Evolutionary conservation across 805 yeast genomes (phyloP).

Genomic region (Saccharomycopsis sp.): DNA sequence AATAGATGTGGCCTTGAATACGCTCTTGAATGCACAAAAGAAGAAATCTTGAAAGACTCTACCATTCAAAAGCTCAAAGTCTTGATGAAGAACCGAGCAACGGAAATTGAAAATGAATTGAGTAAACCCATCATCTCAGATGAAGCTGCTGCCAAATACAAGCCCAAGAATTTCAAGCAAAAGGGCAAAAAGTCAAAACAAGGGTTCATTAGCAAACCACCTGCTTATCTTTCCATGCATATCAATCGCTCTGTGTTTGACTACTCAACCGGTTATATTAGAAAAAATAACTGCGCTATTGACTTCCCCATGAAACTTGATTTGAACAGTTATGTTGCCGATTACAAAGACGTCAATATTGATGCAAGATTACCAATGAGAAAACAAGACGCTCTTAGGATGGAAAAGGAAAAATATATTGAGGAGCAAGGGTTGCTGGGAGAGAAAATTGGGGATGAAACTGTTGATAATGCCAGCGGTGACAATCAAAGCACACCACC

Average conservation of each 20-base stretch:
- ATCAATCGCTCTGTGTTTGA: constrained; percentile 92
- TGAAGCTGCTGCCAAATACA: constrained; percentile 62
- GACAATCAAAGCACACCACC: not conserved
- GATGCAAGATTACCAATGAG: constrained; percentile 76
- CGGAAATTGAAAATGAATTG: constrained; percentile 44
- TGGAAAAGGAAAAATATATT: constrained; percentile 5
- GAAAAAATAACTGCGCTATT: constrained; percentile 80
- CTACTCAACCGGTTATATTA: constrained; percentile 69
- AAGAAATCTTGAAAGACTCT: constrained; percentile 29
- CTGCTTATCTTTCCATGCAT: constrained; percentile 75
- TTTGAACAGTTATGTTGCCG: constrained; percentile 60
- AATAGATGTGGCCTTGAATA: constrained; percentile 77
- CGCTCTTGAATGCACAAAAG: constrained; percentile 42
- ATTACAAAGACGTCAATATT: constrained; percentile 57
- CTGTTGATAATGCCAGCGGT: not conserved
- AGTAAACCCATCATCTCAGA: constrained; percentile 66
- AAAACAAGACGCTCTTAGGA: constrained; percentile 35
- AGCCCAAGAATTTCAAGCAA: constrained; percentile 63
- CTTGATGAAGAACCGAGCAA: not conserved
- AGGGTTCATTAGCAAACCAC: constrained; percentile 68
- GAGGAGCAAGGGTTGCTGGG: constrained; percentile 10
- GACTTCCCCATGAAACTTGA: constrained; percentile 63
- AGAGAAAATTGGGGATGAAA: no score
- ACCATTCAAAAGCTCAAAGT: constrained; percentile 32
- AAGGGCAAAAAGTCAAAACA: constrained; percentile 81